These are phyloP conservation scores for Boletus pseudo-olivaceus DNA, from an alignment of 768 basidiomycete species.

Conservation along the genomic window DNA sequence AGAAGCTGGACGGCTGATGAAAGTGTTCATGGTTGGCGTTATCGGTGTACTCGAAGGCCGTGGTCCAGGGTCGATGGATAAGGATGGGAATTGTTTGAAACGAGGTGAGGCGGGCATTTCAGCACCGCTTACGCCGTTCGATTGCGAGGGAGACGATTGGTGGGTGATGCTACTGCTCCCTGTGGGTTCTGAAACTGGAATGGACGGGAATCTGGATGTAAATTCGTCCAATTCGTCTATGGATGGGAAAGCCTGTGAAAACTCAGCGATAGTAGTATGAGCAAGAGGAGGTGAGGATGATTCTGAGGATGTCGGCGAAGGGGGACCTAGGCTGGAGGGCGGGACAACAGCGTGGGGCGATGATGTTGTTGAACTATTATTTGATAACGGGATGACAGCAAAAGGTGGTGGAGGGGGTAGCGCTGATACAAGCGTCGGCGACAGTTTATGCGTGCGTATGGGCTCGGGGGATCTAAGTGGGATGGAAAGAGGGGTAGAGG, in stretches of 20 bases:
- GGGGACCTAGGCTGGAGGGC: constrained; percentile 68
- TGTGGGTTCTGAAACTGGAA: constrained; percentile 41
- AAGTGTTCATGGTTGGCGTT: constrained; percentile 51
- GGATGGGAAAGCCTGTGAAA: constrained; percentile 66
- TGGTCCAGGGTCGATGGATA: constrained; percentile 45
- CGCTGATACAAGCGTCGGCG: constrained; percentile 33
- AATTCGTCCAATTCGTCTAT: constrained; percentile 72
- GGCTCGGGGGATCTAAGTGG: constrained; percentile 31
- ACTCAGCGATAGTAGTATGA: constrained; percentile 48
- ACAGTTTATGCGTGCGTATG: constrained; percentile 37
- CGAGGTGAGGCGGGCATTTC: constrained; percentile 32
- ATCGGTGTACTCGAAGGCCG: constrained; percentile 72
- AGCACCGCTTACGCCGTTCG: constrained; percentile 30
- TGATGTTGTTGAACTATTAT: constrained; percentile 34
- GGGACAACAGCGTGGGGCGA: constrained; percentile 68
- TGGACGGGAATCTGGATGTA: constrained; percentile 46
- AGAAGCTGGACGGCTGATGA: constrained; percentile 63
- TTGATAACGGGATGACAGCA: constrained; percentile 17
- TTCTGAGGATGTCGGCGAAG: constrained; percentile 69
- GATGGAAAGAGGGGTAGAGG: constrained; percentile 27
- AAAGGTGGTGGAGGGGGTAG: constrained; percentile 20
- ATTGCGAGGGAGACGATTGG: constrained; percentile 22
- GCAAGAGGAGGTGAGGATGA: constrained; percentile 56
- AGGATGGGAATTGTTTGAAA: constrained; percentile 36
- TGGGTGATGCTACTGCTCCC: constrained; percentile 26